Evolutionary conservation across 106 monocot genomes (phyloP).

Genomic region (Vanilla planifolia): DNA sequence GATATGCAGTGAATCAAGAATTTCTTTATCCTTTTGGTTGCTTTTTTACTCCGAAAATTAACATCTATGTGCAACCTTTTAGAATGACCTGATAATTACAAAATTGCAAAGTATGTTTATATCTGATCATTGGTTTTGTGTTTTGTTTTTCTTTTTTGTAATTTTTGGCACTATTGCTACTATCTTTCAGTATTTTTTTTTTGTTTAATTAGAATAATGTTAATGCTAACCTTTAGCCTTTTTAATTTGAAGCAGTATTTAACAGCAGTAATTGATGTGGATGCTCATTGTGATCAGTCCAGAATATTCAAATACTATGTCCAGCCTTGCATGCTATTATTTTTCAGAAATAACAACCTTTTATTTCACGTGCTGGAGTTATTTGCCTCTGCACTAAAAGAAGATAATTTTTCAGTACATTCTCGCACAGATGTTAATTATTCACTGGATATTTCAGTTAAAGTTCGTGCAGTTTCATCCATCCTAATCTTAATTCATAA

Average conservation of each 20-base stretch:
- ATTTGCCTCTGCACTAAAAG: slow-evolving; percentile 23
- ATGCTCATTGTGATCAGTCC: slow-evolving; percentile 16
- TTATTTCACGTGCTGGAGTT: slow-evolving; percentile 32
- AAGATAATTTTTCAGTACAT: slow-evolving; percentile 8
- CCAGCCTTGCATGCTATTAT: slow-evolving; percentile 46
- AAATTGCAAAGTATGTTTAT: too few species aligned
- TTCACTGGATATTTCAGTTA: slow-evolving; percentile 13
- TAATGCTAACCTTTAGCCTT: neutral
- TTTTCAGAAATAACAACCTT: slow-evolving; percentile 32
- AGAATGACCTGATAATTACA: too few species aligned
- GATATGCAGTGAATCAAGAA: too few species aligned
- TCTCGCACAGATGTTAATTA: slow-evolving; percentile 4
- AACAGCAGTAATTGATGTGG: slow-evolving; percentile 15
- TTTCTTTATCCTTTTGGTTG: too few species aligned
- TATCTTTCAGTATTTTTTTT: too few species aligned
- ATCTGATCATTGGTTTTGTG: too few species aligned
- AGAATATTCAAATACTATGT: slow-evolving; percentile 31
- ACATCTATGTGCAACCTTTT: too few species aligned
- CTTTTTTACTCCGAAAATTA: too few species aligned
- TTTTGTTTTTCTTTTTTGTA: too few species aligned
- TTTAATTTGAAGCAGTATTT: slow-evolving; percentile 20
- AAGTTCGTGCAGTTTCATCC: slow-evolving; percentile 23
- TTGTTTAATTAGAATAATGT: too few species aligned
- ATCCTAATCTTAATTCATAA: slow-evolving; percentile 38
- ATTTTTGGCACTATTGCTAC: too few species aligned